A percentile compares a stretch with the other conserved stretches of the same genome.
Evolutionary conservation across 805 yeast genomes (phyloP).

Genomic region (Pichia gijzeniarum): DNA sequence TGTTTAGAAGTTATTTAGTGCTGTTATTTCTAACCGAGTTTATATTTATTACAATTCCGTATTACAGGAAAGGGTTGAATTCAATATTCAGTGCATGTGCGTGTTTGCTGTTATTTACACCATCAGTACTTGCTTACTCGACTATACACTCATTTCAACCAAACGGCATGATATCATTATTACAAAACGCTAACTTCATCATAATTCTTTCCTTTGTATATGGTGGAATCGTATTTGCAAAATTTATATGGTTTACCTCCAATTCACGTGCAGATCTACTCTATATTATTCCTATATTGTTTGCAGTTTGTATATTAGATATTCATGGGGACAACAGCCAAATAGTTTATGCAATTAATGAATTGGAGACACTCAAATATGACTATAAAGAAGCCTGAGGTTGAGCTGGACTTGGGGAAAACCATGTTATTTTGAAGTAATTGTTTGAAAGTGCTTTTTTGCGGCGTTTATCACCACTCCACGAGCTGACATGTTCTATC

Average conservation of each 20-base stretch:
- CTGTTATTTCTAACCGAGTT: slow-evolving; percentile 20
- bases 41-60: slow-evolving; percentile 23
- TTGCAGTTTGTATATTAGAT: slow-evolving; percentile 17
- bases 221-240: slow-evolving; percentile 8
- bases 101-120: slow-evolving; percentile 16
- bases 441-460: slow-evolving; percentile 1
- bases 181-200: slow-evolving; percentile 4
- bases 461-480: slow-evolving; percentile 7
- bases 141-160: neutral
- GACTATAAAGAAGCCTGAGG: slow-evolving; percentile 28
- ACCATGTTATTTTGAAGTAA: slow-evolving; percentile 7
- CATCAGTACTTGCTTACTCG: slow-evolving; percentile 1
- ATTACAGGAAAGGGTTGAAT: slow-evolving; percentile 22
- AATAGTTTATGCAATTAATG: slow-evolving; percentile 16
- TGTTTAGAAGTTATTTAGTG: slow-evolving; percentile 16
- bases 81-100: slow-evolving; percentile 23
- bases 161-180: neutral
- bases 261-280: slow-evolving; percentile 17
- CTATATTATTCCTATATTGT: slow-evolving; percentile 24
- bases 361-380: slow-evolving; percentile 23
- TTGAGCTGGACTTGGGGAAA: slow-evolving; percentile 15
- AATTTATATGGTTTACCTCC: slow-evolving; percentile 7
- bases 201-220: slow-evolving; percentile 8
- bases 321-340: slow-evolving; percentile 16
- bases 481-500: slow-evolving; percentile 4